Evolutionary conservation across 768 basidiomycete species (phyloP).

Genomic region (Calocybe gangraenosa): DNA sequence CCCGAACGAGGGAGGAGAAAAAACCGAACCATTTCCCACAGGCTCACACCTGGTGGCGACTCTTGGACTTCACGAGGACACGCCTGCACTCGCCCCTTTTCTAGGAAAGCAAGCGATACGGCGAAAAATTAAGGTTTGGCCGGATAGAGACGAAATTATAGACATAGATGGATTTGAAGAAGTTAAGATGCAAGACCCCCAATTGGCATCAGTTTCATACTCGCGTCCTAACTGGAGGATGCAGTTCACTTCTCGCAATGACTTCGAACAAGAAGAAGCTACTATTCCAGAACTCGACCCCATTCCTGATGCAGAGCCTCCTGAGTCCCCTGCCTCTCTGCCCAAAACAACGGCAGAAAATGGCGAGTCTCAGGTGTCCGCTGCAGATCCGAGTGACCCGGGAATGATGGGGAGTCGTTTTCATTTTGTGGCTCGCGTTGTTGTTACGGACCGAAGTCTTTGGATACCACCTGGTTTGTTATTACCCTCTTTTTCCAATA

Average conservation of each 20-base stretch:
- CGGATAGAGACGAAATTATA: slow-evolving; percentile 29
- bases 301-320: neutral
- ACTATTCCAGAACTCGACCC: neutral
- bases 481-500: neutral
- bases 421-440: slow-evolving; percentile 43
- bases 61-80: slow-evolving; percentile 46
- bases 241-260: slow-evolving; percentile 11
- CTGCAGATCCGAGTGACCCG: neutral
- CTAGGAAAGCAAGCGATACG: slow-evolving; percentile 39
- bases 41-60: slow-evolving; percentile 31
- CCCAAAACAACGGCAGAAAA: too few relatives aligned
- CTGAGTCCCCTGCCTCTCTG: too few relatives aligned
- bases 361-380: neutral
- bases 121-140: slow-evolving; percentile 38
- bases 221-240: slow-evolving; percentile 12
- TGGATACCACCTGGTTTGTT: slow-evolving; percentile 40
- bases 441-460: slow-evolving; percentile 44
- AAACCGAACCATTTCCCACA: slow-evolving; percentile 2
- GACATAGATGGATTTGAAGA: slow-evolving; percentile 28
- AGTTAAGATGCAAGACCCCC: neutral
- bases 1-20: neutral
- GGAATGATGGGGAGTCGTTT: slow-evolving; percentile 33
- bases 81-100: slow-evolving; percentile 45
- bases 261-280: slow-evolving; percentile 10
- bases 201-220: neutral